A percentile compares a stretch with the other conserved stretches of the same genome.
Evolutionary conservation across 1,284 basidiomycete species (phyloP).

Genomic region (Sporisorium iseilematis-ciliati): DNA sequence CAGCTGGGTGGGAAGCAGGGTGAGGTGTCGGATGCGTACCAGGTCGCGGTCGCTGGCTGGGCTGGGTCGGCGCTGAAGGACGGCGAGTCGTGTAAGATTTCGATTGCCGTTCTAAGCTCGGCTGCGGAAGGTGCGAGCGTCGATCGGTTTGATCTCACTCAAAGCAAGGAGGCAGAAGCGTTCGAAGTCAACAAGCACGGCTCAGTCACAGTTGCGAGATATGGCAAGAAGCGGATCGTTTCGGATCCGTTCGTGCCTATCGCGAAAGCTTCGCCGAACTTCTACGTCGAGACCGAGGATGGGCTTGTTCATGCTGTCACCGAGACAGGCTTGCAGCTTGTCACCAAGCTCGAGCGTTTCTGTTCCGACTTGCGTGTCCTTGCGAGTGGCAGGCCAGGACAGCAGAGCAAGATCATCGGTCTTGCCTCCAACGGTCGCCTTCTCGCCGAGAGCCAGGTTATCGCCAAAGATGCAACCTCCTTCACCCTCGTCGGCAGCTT

Average conservation of each 20-base stretch:
- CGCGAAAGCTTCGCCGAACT: constrained; percentile 12
- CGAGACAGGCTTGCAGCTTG: constrained; percentile 6
- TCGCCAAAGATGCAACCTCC: constrained; percentile 80
- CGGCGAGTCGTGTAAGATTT: constrained; percentile 23
- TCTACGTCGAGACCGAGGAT: constrained; percentile 40
- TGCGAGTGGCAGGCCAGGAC: constrained; percentile 11
- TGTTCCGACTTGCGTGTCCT: constrained; percentile 38
- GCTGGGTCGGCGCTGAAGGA: constrained; percentile 8
- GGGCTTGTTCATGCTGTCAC: constrained; percentile 27
- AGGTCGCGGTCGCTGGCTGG: constrained; percentile 49
- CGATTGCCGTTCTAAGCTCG: constrained; percentile 43
- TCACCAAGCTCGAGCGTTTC: constrained; percentile 43
- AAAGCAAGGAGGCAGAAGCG: neutral
- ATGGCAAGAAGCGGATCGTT: constrained; percentile 28
- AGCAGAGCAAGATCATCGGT: constrained; percentile 73
- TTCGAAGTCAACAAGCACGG: constrained; percentile 3
- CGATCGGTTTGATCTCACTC: constrained; percentile 19
- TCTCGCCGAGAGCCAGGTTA: constrained; percentile 72
- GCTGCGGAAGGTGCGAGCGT: constrained; percentile 8
- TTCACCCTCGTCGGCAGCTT: constrained; percentile 84
- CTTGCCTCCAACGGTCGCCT: constrained; percentile 78
- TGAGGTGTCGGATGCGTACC: constrained; percentile 11
- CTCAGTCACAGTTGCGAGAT: neutral
- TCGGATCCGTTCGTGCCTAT: constrained; percentile 41
- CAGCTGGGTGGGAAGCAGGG: constrained; percentile 7